Evolutionary conservation across 2,329 filamentous ascomycete species (phyloP), one percentile per base, ranked within the genome.

Genomic region (Fusarium austroafricanum): DNA sequence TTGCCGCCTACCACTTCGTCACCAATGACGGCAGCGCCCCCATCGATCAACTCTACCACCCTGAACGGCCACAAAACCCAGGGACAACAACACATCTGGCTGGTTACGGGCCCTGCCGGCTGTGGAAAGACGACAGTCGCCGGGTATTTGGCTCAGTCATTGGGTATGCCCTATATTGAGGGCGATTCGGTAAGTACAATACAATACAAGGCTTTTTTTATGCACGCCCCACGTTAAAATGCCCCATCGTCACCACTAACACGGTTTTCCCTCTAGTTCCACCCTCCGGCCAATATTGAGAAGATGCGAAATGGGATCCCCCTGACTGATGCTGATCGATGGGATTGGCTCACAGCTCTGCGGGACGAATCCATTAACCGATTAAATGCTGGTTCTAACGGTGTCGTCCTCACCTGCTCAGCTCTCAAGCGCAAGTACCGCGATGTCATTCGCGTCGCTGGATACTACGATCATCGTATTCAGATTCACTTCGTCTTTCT

Each of bases 371-470:
- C 89, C 9, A 83, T 89, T 55, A 79, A 80, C 53, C 82, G 82
- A 50, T 82, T 91, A 61, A 81, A 83, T 55, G 79, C 79, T 47
- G 88, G 89, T 37, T 84, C 87, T 18, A 81, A 86, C 29, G 91
- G 93, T 47, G 96, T 97, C n/a, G 92, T 99, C 49, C 87, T 99
- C 63, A 97, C 96, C 53, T 99, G 96, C 85, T 97, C 93, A 14
- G 96, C 95, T 2, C 86, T 99, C 54, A 98, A 98, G 85, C 92
- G 92, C 78, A 97, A 97, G 82, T 99, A 99, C 84, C 90, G 96
- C 72, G 96, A 99, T 74, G 92, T 95, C 66, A 93, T 96, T 77
- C 89, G 92, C 31, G 89, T 94, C 10, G 92, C 92, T 10, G 89
- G 89, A 17, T 94, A 94, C 81, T 91, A 91, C 78, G 85, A 89